Percentiles rank a stretch among this genome's conserved stretches.
phyloP scores from a whole-genome alignment of 495 filamentous ascomycete genomes.

The Zalerion maritima region DNA sequence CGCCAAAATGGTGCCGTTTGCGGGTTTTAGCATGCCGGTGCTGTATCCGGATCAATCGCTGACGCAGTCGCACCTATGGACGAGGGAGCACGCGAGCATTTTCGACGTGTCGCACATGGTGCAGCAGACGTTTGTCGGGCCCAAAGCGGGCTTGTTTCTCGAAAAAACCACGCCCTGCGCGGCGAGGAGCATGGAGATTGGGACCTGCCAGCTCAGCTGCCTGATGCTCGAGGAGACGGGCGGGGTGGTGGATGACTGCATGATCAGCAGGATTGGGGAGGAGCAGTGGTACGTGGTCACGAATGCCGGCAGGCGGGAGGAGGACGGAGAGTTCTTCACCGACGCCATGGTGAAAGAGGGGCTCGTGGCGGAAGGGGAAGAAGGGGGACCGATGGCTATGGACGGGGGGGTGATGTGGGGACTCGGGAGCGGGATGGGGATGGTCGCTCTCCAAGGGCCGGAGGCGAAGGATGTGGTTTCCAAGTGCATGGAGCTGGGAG shows the following conservation, averaged over 20 bases:
- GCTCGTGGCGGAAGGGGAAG: constrained; percentile 18
- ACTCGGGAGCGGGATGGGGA: constrained; percentile 47
- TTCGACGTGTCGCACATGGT: constrained; percentile 83
- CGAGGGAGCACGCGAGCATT: constrained; percentile 68
- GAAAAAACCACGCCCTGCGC: constrained; percentile 65
- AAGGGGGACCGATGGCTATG: constrained; percentile 47
- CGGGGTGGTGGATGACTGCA: constrained; percentile 85
- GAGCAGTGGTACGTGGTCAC: constrained; percentile 82
- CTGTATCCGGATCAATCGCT: constrained; percentile 66
- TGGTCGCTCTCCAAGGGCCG: constrained; percentile 83
- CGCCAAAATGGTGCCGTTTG: constrained; percentile 95
- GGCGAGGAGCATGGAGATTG: constrained; percentile 34
- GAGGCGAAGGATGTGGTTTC: constrained; percentile 47
- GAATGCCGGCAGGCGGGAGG: constrained; percentile 82
- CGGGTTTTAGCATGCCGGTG: constrained; percentile 84
- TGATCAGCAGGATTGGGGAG: constrained; percentile 60
- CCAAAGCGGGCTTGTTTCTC: constrained; percentile 63
- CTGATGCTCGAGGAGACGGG: constrained; percentile 62
- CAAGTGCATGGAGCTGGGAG: constrained; percentile 52
- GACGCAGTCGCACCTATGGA: constrained; percentile 72
- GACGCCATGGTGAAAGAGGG: constrained; percentile 42
- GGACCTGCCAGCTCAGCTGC: constrained; percentile 52
- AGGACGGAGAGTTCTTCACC: constrained; percentile 63
- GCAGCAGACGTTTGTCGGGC: constrained; percentile 53
- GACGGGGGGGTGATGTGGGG: constrained; percentile 53